These are phyloP conservation scores for Pyrenophora seminiperda DNA, from an alignment of 2,329 filamentous ascomycete genomes.

Conservation along the genomic window DNA sequence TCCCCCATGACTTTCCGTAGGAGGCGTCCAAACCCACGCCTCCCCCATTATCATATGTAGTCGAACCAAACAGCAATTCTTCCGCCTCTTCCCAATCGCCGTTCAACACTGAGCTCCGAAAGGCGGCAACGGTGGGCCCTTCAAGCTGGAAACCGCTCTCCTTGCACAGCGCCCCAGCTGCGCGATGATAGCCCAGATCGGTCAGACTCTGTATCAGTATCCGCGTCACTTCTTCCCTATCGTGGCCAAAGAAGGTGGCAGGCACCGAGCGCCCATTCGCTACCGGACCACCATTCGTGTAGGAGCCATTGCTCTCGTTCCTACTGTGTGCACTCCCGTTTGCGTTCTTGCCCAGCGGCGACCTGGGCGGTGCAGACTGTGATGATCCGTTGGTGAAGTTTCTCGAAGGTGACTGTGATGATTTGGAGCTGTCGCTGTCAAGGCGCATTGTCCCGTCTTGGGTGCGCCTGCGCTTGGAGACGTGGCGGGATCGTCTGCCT, in stretches of 20 bases:
- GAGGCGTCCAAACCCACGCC: slow-evolving; percentile 45
- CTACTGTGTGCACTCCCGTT: slow-evolving; percentile 50
- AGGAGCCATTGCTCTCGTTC: slow-evolving; percentile 52
- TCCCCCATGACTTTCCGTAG: slow-evolving; percentile 43
- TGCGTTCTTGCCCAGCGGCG: slow-evolving; percentile 44
- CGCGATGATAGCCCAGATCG: slow-evolving; percentile 82
- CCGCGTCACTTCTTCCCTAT: slow-evolving; percentile 89
- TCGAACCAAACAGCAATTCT: slow-evolving; percentile 68
- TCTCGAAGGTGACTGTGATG: slow-evolving; percentile 43
- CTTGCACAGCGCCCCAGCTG: slow-evolving; percentile 73
- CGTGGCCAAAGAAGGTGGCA: slow-evolving; percentile 76
- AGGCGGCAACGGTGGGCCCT: slow-evolving; percentile 81
- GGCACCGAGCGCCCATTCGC: slow-evolving; percentile 38
- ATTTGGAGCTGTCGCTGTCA: slow-evolving; percentile 51
- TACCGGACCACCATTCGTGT: slow-evolving; percentile 49
- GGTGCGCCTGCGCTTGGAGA: slow-evolving; percentile 52
- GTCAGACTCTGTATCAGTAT: slow-evolving; percentile 89
- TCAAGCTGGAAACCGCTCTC: slow-evolving; percentile 91
- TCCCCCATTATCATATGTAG: slow-evolving; percentile 53
- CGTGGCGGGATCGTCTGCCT: slow-evolving; percentile 44
- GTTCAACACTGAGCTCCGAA: slow-evolving; percentile 76
- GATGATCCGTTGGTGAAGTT: slow-evolving; percentile 49
- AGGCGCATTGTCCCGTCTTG: slow-evolving; percentile 51
- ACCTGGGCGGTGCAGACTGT: slow-evolving; percentile 40
- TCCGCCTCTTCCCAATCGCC: slow-evolving; percentile 90